Base-by-base conservation (phyloP, 2,329 filamentous ascomycete genomes). In the Mollisiaceae sp. region DNA sequence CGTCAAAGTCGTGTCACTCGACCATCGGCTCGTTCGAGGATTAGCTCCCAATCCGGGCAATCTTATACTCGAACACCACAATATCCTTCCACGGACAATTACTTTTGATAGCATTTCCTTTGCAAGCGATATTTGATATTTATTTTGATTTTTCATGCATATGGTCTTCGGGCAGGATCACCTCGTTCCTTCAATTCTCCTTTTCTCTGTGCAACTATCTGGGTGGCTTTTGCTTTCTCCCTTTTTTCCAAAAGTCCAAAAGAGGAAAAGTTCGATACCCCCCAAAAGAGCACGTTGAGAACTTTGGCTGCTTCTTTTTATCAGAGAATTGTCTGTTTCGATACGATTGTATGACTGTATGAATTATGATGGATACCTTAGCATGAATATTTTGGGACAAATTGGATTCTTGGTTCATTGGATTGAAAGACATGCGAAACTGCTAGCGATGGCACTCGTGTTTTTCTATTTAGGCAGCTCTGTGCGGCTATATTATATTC, bases 261-360 rank as follows among this genome's bases (percentile, higher is more conserved):
- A 70, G 65, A 68, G 65, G 64, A 69, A 71, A 71, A 69, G 65
- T 69, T 67, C 64, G 68, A 70, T 73, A 71, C 69, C 69, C 69
- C 68, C 64, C 64, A 62, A 70, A 69, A 70, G 58, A 69, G 69
- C 68, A 69, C 70, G 62, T 54, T 41, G 67, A 65, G 61, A 68
- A 63, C 59, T 45, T 62, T 63, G 18, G 55, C 45, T 52, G 52
- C 54, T 59, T 63, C 60, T 62, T 54, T 18, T 63, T 65, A 38
- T 61, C 52, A 45, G 27, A 24, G 39, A 47, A 62, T 61, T 62
- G 56, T 55, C 69, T 72, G 72, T 74, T 71, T 71, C 63, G 68
- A 73, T 73, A 72, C 65, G 70, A 73, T 62, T 73, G 69, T 74
- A 75, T 70, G 71, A 72, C 60, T 70, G 70, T 69, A 72, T 70